Evolutionary conservation across 129 eudicot genomes (phyloP).

Genomic region (Sambucus nigra): DNA sequence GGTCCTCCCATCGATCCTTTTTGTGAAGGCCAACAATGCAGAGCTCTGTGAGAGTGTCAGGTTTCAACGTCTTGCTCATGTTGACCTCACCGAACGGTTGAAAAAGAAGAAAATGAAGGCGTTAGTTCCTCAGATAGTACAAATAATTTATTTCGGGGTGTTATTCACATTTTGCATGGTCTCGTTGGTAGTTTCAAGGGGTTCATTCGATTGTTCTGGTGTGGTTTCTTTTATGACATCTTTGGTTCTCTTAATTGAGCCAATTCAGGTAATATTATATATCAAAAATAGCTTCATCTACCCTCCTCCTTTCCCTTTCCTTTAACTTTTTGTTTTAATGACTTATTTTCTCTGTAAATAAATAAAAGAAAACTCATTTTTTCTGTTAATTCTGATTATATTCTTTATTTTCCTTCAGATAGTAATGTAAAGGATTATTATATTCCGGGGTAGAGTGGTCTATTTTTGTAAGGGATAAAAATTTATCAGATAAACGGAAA

Average conservation of each 20-base stretch:
- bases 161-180: conserved; percentile 42
- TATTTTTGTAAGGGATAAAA: too few species aligned
- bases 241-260: conserved; percentile 67
- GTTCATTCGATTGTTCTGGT: conserved; percentile 46
- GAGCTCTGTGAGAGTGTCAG: conserved; percentile 59
- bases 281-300: too few species aligned
- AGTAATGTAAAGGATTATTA: too few species aligned
- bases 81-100: conserved; percentile 39
- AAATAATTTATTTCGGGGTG: conserved; percentile 50
- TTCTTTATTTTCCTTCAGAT: too few species aligned
- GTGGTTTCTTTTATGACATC: conserved; percentile 75
- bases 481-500: too few species aligned
- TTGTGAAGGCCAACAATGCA: conserved; percentile 87
- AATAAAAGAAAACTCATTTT: too few species aligned
- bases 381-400: too few species aligned
- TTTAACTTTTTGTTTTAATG: too few species aligned
- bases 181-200: conserved; percentile 42
- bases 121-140: conserved; percentile 76
- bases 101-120: conserved; percentile 82
- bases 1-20: conserved; percentile 83
- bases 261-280: conserved; percentile 59
- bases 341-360: too few species aligned
- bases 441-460: too few species aligned
- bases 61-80: conserved; percentile 65
- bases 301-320: too few species aligned